Evolutionary conservation across 768 basidiomycete genomes (phyloP), one percentile per base, ranked within the genome.

Genomic region (Favolaschia claudopus): DNA sequence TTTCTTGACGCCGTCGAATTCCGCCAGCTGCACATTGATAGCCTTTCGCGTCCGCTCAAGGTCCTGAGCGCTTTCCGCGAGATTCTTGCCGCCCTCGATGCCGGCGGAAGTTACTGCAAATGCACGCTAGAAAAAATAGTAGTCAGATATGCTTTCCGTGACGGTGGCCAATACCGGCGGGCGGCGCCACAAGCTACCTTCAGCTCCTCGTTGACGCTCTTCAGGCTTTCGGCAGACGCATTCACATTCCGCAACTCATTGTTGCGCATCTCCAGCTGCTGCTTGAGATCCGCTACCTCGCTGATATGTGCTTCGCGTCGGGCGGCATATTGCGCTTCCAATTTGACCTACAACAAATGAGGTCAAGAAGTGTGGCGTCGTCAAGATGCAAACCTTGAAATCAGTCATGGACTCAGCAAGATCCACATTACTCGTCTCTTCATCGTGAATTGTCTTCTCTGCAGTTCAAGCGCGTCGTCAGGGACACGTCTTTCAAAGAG

Each of bases 1-100:
- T 80, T 97, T 96, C 85, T 99, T 99, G 67, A 97, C 95, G 19
- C 93, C 91, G 72, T 99, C 97, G 74, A 99, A 99, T 72, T 99
- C 97, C 58, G 96, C 93, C 58, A 96, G 88, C 70, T 99, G 96
- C n/a, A 95, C 91, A 62, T 95, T 96, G 77, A 97, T 95, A 13
- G 93, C 93, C 77, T 97, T 98, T 65, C 97, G 87, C 40, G 93
- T 95, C 55, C 96, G 86, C 77, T 99, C 97, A 65, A 98, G 86
- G 77, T 99, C 97, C 77, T 95, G 92, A 3, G 96, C 95, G 69
- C 95, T 95, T 78, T 97, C 94, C 28, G 95, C 97, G 37, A 99
- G 86, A 74, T 93, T 95, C 83, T 94, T 97, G 44, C 96, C 95
- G 50, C 96, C 96, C 72, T 96, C 95, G 66, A 96, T 95, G 46